These are phyloP conservation scores for Kalmanozyma brasiliensis DNA, from an alignment of 1,284 basidiomycete genomes.

Conservation along the genomic window DNA sequence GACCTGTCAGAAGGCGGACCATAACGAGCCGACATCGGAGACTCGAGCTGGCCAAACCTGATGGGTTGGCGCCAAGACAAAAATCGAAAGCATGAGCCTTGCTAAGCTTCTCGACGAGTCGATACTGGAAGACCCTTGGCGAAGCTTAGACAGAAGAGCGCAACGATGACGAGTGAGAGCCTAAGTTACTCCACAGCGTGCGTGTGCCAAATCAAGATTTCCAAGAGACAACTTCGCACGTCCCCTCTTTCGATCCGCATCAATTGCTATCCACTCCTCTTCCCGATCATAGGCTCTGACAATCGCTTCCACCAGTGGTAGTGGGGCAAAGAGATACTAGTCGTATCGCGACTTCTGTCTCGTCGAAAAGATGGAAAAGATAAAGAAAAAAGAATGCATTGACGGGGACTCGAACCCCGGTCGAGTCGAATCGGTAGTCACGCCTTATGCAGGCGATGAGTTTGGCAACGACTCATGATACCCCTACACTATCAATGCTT, in stretches of 20 bases:
- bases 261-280: too few species aligned
- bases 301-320: too few species aligned
- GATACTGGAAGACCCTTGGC: conserved; percentile 21
- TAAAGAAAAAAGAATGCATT: conserved; percentile 41
- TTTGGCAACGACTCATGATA: conserved; percentile 54
- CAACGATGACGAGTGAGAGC: background rate
- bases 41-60: background rate
- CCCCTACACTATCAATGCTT: conserved; percentile 52
- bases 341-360: too few species aligned
- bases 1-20: too few species aligned
- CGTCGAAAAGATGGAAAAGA: background rate
- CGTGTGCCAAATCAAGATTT: background rate
- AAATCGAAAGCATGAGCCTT: background rate
- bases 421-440: conserved; percentile 49
- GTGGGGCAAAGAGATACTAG: too few species aligned
- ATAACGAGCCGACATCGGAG: too few species aligned
- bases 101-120: background rate
- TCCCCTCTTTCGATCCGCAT: too few species aligned
- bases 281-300: too few species aligned
- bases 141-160: background rate
- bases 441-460: conserved; percentile 17
- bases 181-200: too few species aligned
- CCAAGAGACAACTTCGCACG: too few species aligned
- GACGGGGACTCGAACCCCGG: conserved; percentile 59
- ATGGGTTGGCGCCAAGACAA: conserved; percentile 14